These are phyloP conservation scores for Umbilicus rupestris DNA, from an alignment of 164 flowering plant genomes.

Conservation along the genomic window DNA sequence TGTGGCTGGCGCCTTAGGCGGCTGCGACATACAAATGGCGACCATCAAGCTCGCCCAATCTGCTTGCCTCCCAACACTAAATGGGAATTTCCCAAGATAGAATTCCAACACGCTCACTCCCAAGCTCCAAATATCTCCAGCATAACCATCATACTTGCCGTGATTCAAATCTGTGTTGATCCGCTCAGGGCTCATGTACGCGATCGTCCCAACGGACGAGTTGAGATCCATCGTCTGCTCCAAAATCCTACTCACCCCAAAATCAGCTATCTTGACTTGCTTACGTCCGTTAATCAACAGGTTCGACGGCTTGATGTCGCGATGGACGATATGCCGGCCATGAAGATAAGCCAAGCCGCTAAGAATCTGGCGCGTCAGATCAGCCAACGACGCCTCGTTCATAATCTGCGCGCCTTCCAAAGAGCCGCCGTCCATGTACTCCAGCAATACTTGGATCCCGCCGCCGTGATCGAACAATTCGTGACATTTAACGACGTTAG, in stretches of 20 bases:
- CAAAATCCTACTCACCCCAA: conserved; percentile 59
- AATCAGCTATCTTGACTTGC: conserved; percentile 74
- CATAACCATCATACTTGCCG: conserved; percentile 66
- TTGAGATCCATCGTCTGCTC: conserved; percentile 71
- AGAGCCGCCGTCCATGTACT: conserved; percentile 82
- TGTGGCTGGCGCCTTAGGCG: conserved; percentile 65
- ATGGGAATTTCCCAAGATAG: conserved; percentile 70
- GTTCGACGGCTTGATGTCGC: conserved; percentile 79
- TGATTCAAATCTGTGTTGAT: conserved; percentile 77
- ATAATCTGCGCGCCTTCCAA: conserved; percentile 43
- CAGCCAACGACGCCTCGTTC: conserved; percentile 42
- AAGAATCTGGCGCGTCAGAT: conserved; percentile 47
- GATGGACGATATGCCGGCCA: conserved; percentile 53
- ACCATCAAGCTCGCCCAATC: conserved; percentile 92
- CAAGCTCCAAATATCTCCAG: conserved; percentile 88
- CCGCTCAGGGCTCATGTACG: conserved; percentile 85
- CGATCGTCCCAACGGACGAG: conserved; percentile 73
- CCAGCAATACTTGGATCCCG: conserved; percentile 72
- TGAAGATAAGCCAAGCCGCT: conserved; percentile 58
- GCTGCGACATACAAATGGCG: conserved; percentile 72
- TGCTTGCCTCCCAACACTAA: conserved; percentile 50
- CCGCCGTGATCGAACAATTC: conserved; percentile 70
- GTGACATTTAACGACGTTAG: conserved; percentile 68
- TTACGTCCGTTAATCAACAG: conserved; percentile 39
- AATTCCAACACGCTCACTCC: conserved; percentile 81